Evolutionary conservation across 2,329 filamentous ascomycete species (phyloP).

Genomic region (Pseudogymnoascus sp.): DNA sequence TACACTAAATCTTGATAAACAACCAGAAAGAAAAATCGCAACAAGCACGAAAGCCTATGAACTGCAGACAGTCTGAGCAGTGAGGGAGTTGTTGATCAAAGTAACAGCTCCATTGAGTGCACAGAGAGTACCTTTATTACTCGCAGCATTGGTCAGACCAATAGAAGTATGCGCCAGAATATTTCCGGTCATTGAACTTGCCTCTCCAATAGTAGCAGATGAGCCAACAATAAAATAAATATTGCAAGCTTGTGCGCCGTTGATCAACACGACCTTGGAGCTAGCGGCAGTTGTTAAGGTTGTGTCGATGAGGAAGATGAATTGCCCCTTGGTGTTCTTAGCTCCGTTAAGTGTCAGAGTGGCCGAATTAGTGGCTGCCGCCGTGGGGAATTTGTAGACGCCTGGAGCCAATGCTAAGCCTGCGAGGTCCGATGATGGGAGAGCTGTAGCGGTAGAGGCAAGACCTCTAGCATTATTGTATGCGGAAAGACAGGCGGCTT

Average conservation of each 20-base stretch:
- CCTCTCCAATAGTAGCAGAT: constrained; percentile 15
- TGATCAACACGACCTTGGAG: constrained; percentile 14
- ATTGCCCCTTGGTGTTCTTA: constrained; percentile 16
- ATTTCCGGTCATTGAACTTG: constrained; percentile 10
- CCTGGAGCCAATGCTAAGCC: constrained; percentile 10
- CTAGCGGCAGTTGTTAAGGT: constrained; percentile 13
- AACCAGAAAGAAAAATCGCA: not conserved
- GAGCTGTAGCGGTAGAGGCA: not conserved
- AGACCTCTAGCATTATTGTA: constrained; percentile 11
- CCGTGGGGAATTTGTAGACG: constrained; percentile 13
- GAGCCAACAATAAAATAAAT: constrained; percentile 18
- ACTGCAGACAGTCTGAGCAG: not conserved
- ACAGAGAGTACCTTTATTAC: constrained; percentile 12
- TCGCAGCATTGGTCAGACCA: not conserved
- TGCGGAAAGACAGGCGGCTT: constrained; percentile 13
- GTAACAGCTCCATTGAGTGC: constrained; percentile 13
- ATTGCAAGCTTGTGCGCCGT: constrained; percentile 20
- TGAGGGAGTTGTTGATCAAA: constrained; percentile 12
- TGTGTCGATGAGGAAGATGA: constrained; percentile 17
- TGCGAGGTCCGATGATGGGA: constrained; percentile 10
- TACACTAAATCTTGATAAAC: not conserved
- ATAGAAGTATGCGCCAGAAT: constrained; percentile 13
- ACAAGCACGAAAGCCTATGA: not conserved
- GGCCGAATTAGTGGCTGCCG: not conserved
- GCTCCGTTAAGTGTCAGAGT: constrained; percentile 16